Evolutionary conservation across 345 rosid genomes (phyloP).

Genomic region (Boechera stricta): DNA sequence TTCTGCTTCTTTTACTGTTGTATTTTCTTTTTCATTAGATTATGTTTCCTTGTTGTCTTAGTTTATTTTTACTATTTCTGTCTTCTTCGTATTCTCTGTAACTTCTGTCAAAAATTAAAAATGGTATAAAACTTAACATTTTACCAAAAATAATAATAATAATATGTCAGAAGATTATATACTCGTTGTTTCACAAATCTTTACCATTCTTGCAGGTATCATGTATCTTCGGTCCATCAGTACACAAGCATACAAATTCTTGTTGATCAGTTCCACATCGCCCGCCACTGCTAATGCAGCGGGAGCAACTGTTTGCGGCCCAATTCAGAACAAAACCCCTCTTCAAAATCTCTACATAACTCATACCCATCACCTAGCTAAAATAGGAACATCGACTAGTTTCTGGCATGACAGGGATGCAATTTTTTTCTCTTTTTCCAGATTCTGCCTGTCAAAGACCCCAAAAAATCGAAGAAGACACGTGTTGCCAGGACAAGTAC

Average conservation of each 20-base stretch:
- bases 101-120: too few relatives aligned
- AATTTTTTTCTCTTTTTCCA: background rate
- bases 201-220: conserved; percentile 58
- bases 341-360: conserved; percentile 51
- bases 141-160: too few relatives aligned
- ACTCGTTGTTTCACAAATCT: background rate
- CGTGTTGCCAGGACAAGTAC: conserved; percentile 47
- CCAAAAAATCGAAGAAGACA: conserved; percentile 47
- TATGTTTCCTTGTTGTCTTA: too few relatives aligned
- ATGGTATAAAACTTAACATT: too few relatives aligned
- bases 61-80: too few relatives aligned
- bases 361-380: background rate
- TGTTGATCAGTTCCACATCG: conserved; percentile 51
- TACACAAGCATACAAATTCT: conserved; percentile 58
- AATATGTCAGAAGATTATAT: background rate
- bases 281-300: conserved; percentile 57
- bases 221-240: conserved; percentile 44
- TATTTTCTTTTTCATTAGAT: too few relatives aligned
- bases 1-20: too few relatives aligned
- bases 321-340: conserved; percentile 65
- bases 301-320: conserved; percentile 52
- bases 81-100: too few relatives aligned
- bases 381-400: conserved; percentile 45
- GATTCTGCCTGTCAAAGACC: conserved; percentile 33
- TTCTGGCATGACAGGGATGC: conserved; percentile 44